Evolutionary conservation across 148 eudicot genomes (phyloP), one percentile per base, ranked within the genome.

Genomic region (Mesembryanthemum crystallinum): DNA sequence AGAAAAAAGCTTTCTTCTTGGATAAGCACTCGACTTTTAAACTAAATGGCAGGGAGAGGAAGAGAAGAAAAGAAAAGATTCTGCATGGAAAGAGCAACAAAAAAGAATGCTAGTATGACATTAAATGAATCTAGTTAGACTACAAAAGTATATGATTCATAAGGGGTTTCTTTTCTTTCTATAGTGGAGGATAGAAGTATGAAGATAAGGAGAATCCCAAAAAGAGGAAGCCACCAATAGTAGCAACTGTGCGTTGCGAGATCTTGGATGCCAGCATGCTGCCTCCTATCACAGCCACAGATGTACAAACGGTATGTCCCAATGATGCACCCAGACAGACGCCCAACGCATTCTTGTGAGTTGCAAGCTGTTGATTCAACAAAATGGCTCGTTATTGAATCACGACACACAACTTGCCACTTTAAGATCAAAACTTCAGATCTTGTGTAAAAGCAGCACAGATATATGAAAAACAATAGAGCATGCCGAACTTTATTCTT

Each of bases 221-320:
- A 82, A 95, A 95, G 82, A 92, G 96, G 67, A 95, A 79, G 37
- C 98, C 98, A 3, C 97, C 98, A 35, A 90, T 74, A 21, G 92
- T 85, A 2, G 98, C 98, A 2, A 95, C 98, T 6, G 98, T 89
- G 45, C 89, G 85, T 75, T 92, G 97, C 0, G 98, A 95, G 83
- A 95, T 95, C 85, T 77, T 89, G 51, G 98, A 92, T 7, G 98
- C 98, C 37, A 95, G 79, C 88, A 95, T 89, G 82, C 98, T 95
- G 75, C 98, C 98, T 69, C 98, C 98, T 17, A 95, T 85, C 75
- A 95, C 98, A 0, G 98, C 98, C 77, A 92, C 65, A 15, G 97
- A 95, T 18, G 98, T 95, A 67, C 98, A 95, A 15, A 95, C 85
- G 0, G 90, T 83, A 79, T 91, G 98, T 27, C 98, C 98, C 20